phyloP scores from a whole-genome alignment of 345 rosid species.

The Salix brachista region DNA sequence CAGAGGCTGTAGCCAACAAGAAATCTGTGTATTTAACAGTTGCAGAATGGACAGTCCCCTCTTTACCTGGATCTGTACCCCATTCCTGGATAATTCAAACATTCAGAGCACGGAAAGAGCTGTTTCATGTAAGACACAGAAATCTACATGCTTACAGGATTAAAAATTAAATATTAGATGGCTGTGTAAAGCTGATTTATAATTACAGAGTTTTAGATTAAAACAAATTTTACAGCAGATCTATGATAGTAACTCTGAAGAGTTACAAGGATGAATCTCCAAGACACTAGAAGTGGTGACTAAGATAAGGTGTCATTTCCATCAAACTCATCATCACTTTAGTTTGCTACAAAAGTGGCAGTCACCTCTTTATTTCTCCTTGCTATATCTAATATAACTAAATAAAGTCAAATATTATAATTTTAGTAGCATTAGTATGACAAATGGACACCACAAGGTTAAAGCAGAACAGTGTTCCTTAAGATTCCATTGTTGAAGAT shows the following conservation, averaged over 20 bases:
- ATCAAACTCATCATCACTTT: background rate
- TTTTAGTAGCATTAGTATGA: background rate
- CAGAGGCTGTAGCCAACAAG: conserved; percentile 91
- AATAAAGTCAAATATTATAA: background rate
- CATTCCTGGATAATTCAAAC: conserved; percentile 63
- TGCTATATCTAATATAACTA: background rate
- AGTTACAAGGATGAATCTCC: background rate
- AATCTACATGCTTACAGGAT: background rate
- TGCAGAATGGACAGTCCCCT: conserved; percentile 51
- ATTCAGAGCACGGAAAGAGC: conserved; percentile 13
- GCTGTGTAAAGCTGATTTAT: background rate
- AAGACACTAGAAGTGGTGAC: background rate
- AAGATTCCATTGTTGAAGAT: background rate
- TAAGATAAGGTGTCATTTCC: background rate
- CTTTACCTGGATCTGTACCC: conserved; percentile 59
- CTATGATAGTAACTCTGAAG: background rate
- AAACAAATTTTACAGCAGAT: background rate
- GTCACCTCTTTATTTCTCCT: background rate
- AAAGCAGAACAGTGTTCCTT: background rate
- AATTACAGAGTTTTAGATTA: background rate
- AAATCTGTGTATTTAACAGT: conserved; percentile 78
- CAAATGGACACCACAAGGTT: background rate
- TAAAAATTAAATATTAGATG: background rate
- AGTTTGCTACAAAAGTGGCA: background rate
- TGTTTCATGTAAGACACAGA: background rate